Evolutionary conservation across 1,284 basidiomycete species (phyloP).

Genomic region (Cryptococcus sp.): DNA sequence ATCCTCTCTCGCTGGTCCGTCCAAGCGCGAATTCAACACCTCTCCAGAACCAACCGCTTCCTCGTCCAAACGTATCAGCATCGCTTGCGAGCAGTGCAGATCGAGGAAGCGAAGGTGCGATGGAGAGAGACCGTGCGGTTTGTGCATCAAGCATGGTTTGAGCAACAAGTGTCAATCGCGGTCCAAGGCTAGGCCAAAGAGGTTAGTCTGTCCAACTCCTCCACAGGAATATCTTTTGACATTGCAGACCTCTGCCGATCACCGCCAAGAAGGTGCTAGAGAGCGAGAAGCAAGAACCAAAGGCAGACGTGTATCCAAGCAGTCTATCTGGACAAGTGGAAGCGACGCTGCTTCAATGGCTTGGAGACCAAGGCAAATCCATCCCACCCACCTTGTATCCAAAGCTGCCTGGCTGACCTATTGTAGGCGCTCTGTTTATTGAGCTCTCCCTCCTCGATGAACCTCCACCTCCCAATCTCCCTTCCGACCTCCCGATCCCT

Average conservation of each 20-base stretch:
- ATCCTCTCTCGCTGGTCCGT: too few relatives aligned
- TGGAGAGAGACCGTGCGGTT: neutral
- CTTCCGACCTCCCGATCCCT: neutral
- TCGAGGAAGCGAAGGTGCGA: neutral
- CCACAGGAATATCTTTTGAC: neutral
- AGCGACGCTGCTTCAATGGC: too few relatives aligned
- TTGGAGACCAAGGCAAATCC: neutral
- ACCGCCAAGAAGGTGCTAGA: neutral
- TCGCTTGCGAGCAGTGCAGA: constrained; percentile 1
- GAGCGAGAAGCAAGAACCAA: too few relatives aligned
- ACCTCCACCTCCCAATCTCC: neutral
- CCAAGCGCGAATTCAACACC: too few relatives aligned
- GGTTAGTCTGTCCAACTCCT: neutral
- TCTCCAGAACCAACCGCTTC: too few relatives aligned
- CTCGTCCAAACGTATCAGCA: neutral
- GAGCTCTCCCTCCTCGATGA: neutral
- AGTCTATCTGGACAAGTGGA: too few relatives aligned
- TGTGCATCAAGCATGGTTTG: neutral
- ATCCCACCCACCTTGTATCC: too few relatives aligned
- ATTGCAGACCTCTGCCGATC: neutral
- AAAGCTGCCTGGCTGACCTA: neutral
- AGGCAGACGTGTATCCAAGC: too few relatives aligned
- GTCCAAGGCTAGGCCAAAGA: neutral
- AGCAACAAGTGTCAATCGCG: neutral
- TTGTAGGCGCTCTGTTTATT: neutral